These are phyloP conservation scores for Macadamia integrifolia DNA, from an alignment of 164 flowering plant genomes.

Conservation along the genomic window DNA sequence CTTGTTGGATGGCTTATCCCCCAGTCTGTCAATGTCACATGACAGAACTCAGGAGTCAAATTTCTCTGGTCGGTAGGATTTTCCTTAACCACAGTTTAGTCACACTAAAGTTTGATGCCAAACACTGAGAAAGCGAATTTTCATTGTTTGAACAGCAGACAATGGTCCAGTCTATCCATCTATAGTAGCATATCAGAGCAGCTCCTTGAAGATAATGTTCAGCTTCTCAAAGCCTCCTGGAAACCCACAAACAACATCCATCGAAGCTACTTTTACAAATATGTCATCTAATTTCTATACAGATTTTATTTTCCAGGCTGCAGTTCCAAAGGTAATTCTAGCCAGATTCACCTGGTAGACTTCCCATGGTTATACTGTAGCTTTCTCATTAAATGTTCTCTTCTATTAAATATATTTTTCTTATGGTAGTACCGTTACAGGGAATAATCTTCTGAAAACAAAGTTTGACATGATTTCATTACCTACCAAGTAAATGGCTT, in stretches of 20 bases:
- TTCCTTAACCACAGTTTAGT: background rate
- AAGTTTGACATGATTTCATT: too few species aligned
- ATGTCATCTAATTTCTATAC: constrained; percentile 52
- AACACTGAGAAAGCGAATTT: constrained; percentile 1
- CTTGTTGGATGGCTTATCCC: constrained; percentile 70
- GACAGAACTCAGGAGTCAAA: constrained; percentile 7
- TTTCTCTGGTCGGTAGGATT: constrained; percentile 8
- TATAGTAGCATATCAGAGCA: constrained; percentile 75
- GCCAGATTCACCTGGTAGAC: too few species aligned
- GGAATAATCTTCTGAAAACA: too few species aligned
- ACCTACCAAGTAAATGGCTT: too few species aligned
- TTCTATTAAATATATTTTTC: too few species aligned
- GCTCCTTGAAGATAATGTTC: constrained; percentile 60
- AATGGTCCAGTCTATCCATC: constrained; percentile 62
- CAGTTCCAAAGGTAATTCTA: constrained; percentile 89
- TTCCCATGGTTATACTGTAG: too few species aligned
- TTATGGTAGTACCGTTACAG: background rate
- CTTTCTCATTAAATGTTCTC: too few species aligned
- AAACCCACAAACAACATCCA: constrained; percentile 54
- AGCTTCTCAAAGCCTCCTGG: constrained; percentile 75
- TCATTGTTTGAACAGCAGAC: constrained; percentile 34
- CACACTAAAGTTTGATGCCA: background rate
- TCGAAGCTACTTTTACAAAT: constrained; percentile 74
- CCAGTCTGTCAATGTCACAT: constrained; percentile 42
- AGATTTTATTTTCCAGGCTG: constrained; percentile 91